A percentile compares a stretch with the other conserved stretches of the same genome.
Conservation (phyloP, 2,329 filamentous ascomycete genomes). For the Capronia epimyces region DNA sequence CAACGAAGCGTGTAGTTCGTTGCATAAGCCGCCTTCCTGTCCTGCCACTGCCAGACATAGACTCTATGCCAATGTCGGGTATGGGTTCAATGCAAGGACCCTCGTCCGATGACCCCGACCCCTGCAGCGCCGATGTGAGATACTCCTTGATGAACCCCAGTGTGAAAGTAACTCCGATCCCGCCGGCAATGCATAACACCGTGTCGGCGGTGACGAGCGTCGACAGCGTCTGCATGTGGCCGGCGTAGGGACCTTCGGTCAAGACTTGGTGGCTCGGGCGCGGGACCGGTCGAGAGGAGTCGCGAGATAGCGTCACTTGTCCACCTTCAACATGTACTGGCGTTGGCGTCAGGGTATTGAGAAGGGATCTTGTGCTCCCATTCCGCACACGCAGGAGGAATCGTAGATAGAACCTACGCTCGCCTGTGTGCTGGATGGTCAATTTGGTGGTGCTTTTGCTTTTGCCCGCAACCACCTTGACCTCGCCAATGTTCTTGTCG, state of each 20-base stretch:
- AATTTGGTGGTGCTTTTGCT: too few relatives aligned
- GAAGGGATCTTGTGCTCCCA: constrained; percentile 3
- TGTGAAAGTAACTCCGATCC: constrained; percentile 35
- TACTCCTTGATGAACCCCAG: constrained; percentile 11
- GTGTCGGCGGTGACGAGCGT: constrained; percentile 26
- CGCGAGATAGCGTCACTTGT: not conserved
- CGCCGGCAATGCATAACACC: constrained; percentile 35
- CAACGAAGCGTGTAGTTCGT: constrained; percentile 1
- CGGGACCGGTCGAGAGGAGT: not conserved
- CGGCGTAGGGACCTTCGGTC: constrained; percentile 18
- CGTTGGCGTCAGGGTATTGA: too few relatives aligned
- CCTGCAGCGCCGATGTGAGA: too few relatives aligned
- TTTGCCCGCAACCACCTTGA: not conserved
- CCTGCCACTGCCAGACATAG: not conserved
- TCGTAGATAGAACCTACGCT: constrained; percentile 9
- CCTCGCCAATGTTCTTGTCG: not conserved
- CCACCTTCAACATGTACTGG: too few relatives aligned
- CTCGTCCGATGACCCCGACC: too few relatives aligned
- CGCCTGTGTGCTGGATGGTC: too few relatives aligned
- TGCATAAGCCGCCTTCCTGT: not conserved
- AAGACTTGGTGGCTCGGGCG: not conserved
- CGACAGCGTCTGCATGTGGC: constrained; percentile 5
- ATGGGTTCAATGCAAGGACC: too few relatives aligned
- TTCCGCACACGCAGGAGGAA: constrained; percentile 10
- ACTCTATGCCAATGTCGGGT: too few relatives aligned